These are phyloP conservation scores for Sporisorium sorghi DNA, from an alignment of 1,284 basidiomycete species.

Conservation along the genomic window DNA sequence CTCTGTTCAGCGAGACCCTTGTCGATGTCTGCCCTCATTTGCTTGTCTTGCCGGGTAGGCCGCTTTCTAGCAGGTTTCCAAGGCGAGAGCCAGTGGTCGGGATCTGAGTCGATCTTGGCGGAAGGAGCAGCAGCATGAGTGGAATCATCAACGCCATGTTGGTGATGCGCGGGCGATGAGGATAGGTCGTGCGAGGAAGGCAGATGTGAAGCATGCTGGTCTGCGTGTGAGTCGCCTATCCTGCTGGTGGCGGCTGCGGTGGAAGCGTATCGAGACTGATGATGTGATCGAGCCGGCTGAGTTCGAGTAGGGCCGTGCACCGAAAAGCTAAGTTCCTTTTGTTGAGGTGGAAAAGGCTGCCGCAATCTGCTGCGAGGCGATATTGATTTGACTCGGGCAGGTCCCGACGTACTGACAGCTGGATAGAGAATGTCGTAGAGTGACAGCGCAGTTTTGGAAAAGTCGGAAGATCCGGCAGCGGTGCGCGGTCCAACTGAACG, in stretches of 20 bases:
- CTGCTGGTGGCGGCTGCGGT: constrained; percentile 16
- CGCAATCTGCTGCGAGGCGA: constrained; percentile 4
- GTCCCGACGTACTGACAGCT: neutral
- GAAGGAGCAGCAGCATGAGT: neutral
- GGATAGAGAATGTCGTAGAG: constrained; percentile 18
- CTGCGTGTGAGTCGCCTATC: neutral
- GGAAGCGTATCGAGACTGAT: constrained; percentile 11
- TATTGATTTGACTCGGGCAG: neutral
- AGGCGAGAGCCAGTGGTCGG: constrained; percentile 18
- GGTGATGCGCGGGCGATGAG: neutral
- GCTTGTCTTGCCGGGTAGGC: neutral
- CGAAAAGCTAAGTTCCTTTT: neutral
- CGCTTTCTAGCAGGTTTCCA: constrained; percentile 2
- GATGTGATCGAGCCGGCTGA: neutral
- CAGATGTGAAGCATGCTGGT: neutral
- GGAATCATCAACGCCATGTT: neutral
- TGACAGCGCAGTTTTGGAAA: neutral
- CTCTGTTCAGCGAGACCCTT: constrained; percentile 1
- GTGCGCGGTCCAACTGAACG: constrained; percentile 1
- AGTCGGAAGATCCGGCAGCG: neutral
- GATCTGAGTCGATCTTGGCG: neutral
- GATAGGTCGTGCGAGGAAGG: neutral
- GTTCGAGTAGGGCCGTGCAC: neutral
- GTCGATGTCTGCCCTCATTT: constrained; percentile 6
- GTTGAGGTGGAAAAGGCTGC: neutral